Evolutionary conservation across 208 protist species (phyloP).

Genomic region (Trypanosomatidae sp.): DNA sequence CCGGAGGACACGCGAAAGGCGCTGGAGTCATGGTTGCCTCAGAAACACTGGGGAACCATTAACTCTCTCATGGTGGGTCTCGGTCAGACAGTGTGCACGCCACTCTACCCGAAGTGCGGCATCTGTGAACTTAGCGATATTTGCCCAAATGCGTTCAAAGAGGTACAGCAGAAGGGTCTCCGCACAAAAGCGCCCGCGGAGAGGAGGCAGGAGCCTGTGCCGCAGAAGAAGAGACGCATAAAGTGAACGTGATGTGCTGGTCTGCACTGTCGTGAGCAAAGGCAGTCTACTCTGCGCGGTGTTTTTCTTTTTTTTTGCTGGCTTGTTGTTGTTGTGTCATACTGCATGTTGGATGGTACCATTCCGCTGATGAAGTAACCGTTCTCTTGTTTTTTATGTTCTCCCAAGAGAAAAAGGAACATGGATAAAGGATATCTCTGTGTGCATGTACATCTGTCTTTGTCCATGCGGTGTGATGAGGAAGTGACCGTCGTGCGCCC

Average conservation of each 20-base stretch:
- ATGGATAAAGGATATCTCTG: neutral
- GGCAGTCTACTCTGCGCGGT: neutral
- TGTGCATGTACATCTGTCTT: neutral
- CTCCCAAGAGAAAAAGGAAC: neutral
- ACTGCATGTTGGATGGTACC: neutral
- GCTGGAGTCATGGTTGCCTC: slow-evolving; percentile 95
- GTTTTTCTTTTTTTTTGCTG: neutral
- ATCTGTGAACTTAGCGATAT: slow-evolving; percentile 69
- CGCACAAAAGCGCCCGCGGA: neutral
- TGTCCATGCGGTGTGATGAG: neutral
- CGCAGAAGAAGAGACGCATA: neutral
- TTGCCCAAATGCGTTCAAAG: slow-evolving; percentile 89
- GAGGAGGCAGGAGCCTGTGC: neutral
- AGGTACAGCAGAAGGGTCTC: slow-evolving; percentile 17
- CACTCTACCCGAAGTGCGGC: slow-evolving; percentile 81
- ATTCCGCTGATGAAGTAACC: neutral
- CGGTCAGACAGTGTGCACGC: slow-evolving; percentile 94
- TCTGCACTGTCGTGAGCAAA: neutral
- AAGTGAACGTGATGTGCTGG: neutral
- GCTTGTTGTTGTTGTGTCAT: too few species aligned
- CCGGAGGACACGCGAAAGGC: slow-evolving; percentile 94
- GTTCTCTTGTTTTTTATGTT: neutral
- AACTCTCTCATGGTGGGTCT: slow-evolving; percentile 96
- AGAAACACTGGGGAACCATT: slow-evolving; percentile 85
- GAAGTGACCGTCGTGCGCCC: neutral